Conservation (phyloP, 2,329 filamentous ascomycete species). For the Ceratocystis harringtonii region DNA sequence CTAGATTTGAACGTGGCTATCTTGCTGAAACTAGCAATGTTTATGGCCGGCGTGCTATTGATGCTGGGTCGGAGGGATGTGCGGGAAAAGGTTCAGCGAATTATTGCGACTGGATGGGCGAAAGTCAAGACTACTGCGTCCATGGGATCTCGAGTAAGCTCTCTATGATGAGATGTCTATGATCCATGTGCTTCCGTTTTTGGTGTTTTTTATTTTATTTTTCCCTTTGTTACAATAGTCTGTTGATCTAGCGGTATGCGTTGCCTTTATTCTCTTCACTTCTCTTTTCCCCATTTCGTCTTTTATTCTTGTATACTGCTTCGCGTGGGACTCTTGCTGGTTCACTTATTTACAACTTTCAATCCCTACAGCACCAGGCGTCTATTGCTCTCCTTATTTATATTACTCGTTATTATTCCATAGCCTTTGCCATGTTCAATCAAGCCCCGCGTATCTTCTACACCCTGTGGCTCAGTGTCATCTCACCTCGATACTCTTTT, state of each 20-base stretch:
- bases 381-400: constrained; percentile 7
- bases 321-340: not conserved
- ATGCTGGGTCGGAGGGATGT: constrained; percentile 62
- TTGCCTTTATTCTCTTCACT: not conserved
- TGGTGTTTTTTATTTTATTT: not conserved
- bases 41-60: constrained; percentile 62
- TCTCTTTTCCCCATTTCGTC: not conserved
- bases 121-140: constrained; percentile 75
- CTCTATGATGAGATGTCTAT: constrained; percentile 44
- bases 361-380: not conserved
- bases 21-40: constrained; percentile 53
- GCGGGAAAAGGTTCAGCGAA: constrained; percentile 55
- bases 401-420: constrained; percentile 2
- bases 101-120: constrained; percentile 57
- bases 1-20: constrained; percentile 43
- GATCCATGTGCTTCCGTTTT: not conserved
- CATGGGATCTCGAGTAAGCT: constrained; percentile 96
- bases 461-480: not conserved
- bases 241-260: not conserved
- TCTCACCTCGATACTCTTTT: not conserved
- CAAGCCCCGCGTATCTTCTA: not conserved
- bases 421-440: constrained; percentile 5
- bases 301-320: constrained; percentile 11
- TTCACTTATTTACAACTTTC: not conserved
- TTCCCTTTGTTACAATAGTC: constrained; percentile 1